Conservation (phyloP, 257 asterid genomes). For the Solanum lignicaule region DNA sequence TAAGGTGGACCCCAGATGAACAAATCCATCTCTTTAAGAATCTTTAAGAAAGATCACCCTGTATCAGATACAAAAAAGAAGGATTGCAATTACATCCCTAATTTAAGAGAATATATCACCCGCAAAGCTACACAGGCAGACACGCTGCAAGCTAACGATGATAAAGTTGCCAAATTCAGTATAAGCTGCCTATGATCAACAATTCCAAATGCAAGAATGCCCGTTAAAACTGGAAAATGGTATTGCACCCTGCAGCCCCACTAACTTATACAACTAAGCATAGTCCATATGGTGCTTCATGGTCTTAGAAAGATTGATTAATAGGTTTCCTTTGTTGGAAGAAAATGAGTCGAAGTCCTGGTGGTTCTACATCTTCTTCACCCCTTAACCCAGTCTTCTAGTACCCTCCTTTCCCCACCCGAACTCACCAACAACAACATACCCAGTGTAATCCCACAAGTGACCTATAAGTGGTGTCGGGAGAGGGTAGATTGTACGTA, state of each 20-base stretch:
- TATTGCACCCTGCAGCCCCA: not conserved
- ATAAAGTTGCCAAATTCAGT: not conserved
- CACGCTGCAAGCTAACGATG: not conserved
- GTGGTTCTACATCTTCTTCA: not conserved
- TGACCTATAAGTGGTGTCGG: not conserved
- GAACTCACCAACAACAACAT: not conserved
- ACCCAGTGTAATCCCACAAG: not conserved
- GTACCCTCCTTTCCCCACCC: not conserved
- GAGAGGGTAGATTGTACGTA: not conserved
- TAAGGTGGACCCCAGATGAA: conserved; percentile 30
- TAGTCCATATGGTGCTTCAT: not conserved
- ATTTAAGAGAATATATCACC: not conserved
- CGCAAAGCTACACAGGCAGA: not conserved
- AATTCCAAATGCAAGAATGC: not conserved
- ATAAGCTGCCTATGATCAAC: not conserved
- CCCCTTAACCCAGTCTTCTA: not conserved
- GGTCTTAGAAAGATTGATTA: not conserved
- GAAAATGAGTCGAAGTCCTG: not conserved
- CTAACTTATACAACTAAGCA: not conserved
- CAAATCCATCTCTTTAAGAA: conserved; percentile 30
- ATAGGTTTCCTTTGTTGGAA: not conserved
- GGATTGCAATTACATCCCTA: not conserved
- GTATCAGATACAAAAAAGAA: not conserved
- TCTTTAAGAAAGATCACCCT: conserved; percentile 5
- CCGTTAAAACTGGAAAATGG: not conserved